A percentile compares a stretch with the other conserved stretches of the same genome.
phyloP scores from a whole-genome alignment of 345 rosid genomes.

The Eucalyptus tenuipes region DNA sequence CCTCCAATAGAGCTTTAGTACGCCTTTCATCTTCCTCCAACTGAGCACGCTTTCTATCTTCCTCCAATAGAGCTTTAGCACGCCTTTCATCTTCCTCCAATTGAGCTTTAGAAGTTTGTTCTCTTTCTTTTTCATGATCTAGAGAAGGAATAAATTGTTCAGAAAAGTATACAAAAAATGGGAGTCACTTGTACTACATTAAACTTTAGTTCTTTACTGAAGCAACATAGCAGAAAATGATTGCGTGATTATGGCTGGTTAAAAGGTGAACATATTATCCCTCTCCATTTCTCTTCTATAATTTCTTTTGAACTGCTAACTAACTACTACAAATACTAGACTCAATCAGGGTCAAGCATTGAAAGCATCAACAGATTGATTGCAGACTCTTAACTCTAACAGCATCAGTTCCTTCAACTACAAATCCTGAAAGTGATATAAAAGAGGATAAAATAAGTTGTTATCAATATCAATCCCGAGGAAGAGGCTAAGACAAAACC shows the following conservation, averaged over 20 bases:
- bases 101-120: not conserved
- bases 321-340: not conserved
- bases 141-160: not conserved
- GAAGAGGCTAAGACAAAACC: not conserved
- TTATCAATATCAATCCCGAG: not conserved
- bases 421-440: not conserved
- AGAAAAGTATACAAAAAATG: not conserved
- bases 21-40: conserved; percentile 67
- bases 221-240: not conserved
- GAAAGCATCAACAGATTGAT: not conserved
- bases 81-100: not conserved
- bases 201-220: not conserved
- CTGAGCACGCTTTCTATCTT: conserved; percentile 16
- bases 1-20: not conserved
- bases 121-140: not conserved
- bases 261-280: not conserved
- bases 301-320: not conserved
- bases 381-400: not conserved
- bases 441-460: not conserved
- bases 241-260: not conserved
- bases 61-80: not conserved
- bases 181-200: not conserved
- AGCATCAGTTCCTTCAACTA: not conserved
- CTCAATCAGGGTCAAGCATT: not conserved
- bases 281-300: not conserved